Base-by-base conservation (phyloP, 768 basidiomycete genomes). In the Boletus edulis region DNA sequence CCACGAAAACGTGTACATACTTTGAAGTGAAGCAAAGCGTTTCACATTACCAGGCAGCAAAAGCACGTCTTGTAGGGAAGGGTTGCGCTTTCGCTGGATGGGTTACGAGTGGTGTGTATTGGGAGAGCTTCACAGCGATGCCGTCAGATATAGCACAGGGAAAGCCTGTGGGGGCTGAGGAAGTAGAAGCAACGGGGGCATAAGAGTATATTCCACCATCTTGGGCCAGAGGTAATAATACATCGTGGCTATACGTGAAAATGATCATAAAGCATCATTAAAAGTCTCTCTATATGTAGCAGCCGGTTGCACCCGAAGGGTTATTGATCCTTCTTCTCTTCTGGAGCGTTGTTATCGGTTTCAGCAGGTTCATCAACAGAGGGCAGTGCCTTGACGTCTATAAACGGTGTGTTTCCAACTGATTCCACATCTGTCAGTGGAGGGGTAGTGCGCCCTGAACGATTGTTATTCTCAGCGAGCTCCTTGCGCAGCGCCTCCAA, bases 401-500 rank as follows among this genome's bases (percentile, higher is more conserved):
- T 65, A 54, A 54, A 58, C 32, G 71, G 76, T 1, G 79, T 78
- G 45, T 66, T 70, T 15, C 63, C 64, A 12, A 73, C 59, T 1
- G 78, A 75, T 24, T 74, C 74, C 17, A 73, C 65, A 31, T 81
- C 81, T 32, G 74, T 76, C 24, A 73, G 57, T n/a, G 69, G 71
- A 14, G 86, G 85, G 38, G 80, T 87, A 5, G 81, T 76, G 13
- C 70, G 72, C 1, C 78, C 79, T 7, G 77, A 85, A 17, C 83
- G 82, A 18, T 80, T 75, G 46, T 73, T 77, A 14, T 75, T 77
- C 61, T 92, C 89, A 3, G 91, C 92, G 31, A 96, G 79, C 64
- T 97, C 94, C 72, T 92, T 94, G 46, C 94, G 85, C 38, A 97
- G 72, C 7, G 88, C 86, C 66, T 96, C 94, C 24, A 97, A 75